Conservation (phyloP, 129 eudicot genomes). For the Mikania micrantha region DNA sequence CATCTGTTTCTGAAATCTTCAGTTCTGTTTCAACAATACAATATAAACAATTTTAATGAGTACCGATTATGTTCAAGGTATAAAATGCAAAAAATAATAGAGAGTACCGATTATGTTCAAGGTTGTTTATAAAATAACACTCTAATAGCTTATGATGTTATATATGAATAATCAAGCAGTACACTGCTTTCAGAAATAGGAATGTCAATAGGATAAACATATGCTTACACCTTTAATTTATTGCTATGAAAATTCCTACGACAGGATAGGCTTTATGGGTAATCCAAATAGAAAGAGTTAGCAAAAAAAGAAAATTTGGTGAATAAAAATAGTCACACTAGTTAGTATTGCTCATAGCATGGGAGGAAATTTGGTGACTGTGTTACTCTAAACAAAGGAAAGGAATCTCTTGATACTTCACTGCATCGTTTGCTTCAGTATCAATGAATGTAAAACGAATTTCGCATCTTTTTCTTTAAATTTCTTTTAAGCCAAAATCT, state of each 20-base stretch:
- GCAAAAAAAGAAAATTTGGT: too few species aligned
- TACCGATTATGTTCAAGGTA: background rate
- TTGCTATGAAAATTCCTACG: background rate
- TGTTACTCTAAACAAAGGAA: too few species aligned
- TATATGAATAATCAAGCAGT: background rate
- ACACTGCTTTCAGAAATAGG: background rate
- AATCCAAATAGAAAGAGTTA: too few species aligned
- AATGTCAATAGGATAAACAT: background rate
- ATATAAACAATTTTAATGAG: background rate
- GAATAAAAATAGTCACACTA: too few species aligned
- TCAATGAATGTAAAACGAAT: too few species aligned
- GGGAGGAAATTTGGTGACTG: too few species aligned
- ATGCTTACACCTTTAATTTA: background rate
- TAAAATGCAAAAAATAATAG: slow-evolving; percentile 1
- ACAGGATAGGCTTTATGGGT: too few species aligned
- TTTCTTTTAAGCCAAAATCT: too few species aligned
- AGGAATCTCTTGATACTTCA: too few species aligned
- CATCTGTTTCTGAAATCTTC: slow-evolving; percentile 60
- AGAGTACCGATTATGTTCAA: background rate
- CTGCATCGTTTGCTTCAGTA: too few species aligned
- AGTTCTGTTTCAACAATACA: slow-evolving; percentile 36
- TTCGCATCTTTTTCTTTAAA: too few species aligned
- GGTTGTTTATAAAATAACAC: background rate
- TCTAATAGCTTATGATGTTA: background rate
- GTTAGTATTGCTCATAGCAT: too few species aligned